Evolutionary conservation across 1,284 basidiomycete genomes (phyloP).

Genomic region (Lentinula novae-zelandiae): DNA sequence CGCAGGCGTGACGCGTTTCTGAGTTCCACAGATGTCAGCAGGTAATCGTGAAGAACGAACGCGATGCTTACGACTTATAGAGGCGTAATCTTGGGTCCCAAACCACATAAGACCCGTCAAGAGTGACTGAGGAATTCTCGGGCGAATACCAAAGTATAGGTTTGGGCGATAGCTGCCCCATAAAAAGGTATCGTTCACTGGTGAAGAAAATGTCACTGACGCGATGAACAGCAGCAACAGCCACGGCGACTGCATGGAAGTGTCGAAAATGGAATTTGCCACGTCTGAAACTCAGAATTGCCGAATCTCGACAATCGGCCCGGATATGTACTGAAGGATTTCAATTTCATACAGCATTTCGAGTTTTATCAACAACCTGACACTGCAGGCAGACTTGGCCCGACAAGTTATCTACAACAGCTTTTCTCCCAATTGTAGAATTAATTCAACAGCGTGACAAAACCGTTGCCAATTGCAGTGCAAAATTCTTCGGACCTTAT

Average conservation of each 20-base stretch:
- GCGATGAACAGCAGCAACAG: conserved; percentile 11
- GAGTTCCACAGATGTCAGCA: background rate
- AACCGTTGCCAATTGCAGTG: background rate
- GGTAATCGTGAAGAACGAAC: background rate
- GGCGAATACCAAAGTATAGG: conserved; percentile 89
- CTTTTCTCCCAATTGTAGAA: background rate
- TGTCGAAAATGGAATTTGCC: background rate
- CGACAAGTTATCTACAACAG: background rate
- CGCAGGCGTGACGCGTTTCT: conserved; percentile 82
- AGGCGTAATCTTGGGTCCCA: conserved; percentile 77
- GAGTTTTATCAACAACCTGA: background rate
- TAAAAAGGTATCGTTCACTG: conserved; percentile 60
- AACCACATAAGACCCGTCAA: conserved; percentile 94
- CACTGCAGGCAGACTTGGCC: background rate
- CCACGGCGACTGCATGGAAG: conserved; percentile 14
- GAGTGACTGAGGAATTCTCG: conserved; percentile 80
- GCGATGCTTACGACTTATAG: conserved; percentile 53
- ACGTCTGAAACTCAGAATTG: background rate
- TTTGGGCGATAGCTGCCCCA: conserved; percentile 93
- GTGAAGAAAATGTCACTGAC: conserved; percentile 7
- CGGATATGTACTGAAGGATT: background rate
- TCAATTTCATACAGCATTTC: background rate
- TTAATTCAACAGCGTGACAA: background rate
- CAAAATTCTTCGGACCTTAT: background rate
- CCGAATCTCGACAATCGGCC: background rate